These are phyloP conservation scores for Penicillium sp. DNA, from an alignment of 2,329 filamentous ascomycete genomes.

Conservation along the genomic window DNA sequence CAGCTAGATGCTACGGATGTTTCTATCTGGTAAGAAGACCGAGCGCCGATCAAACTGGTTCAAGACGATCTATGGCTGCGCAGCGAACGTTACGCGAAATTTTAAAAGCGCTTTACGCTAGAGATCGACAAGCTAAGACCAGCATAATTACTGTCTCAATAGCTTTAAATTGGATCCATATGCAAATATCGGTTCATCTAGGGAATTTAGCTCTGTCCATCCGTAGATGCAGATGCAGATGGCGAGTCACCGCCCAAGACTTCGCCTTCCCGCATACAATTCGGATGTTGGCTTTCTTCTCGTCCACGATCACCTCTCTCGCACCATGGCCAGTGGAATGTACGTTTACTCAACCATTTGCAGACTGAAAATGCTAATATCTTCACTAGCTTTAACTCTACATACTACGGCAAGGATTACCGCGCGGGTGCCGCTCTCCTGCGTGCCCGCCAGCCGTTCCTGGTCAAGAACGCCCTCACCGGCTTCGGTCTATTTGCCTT, in stretches of 20 bases:
- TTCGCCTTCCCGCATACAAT: conserved; percentile 13
- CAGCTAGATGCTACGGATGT: not conserved
- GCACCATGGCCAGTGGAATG: conserved; percentile 26
- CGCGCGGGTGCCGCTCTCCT: conserved; percentile 85
- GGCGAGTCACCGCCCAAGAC: conserved; percentile 21
- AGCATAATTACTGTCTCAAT: not conserved
- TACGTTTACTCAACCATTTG: conserved; percentile 7
- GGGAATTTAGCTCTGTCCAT: not conserved
- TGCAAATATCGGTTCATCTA: not conserved
- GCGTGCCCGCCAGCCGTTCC: conserved; percentile 85
- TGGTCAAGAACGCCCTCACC: conserved; percentile 83
- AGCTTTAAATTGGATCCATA: not conserved
- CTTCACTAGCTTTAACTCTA: conserved; percentile 60
- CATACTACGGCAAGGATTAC: conserved; percentile 89
- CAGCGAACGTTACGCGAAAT: not conserved
- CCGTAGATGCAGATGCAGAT: not conserved
- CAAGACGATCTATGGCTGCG: not conserved
- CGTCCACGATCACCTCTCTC: conserved; percentile 3
- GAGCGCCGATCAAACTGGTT: not conserved
- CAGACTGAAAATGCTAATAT: conserved; percentile 2
- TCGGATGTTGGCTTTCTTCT: conserved; percentile 8
- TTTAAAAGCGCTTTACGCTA: not conserved
- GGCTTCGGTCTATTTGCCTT: conserved; percentile 73
- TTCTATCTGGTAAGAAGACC: not conserved
- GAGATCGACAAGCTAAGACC: not conserved